These are phyloP conservation scores for Hamamelis virginiana DNA, from an alignment of 164 flowering plant genomes.

Conservation along the genomic window DNA sequence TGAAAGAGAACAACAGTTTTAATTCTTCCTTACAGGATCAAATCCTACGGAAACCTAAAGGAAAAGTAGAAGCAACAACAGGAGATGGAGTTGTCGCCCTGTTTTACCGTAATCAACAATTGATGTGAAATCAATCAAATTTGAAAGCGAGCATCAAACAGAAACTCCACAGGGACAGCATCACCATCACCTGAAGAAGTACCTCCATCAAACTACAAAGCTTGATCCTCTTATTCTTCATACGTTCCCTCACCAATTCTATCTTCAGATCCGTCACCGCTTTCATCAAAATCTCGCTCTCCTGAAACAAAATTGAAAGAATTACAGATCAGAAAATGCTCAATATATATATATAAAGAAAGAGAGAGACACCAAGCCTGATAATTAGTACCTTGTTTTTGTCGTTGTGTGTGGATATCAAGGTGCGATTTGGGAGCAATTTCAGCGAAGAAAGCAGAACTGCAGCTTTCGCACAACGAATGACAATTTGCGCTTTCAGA, in stretches of 20 bases:
- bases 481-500: slow-evolving; percentile 17
- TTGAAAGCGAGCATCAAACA: slow-evolving; percentile 17
- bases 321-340: neutral
- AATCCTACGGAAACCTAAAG: no score
- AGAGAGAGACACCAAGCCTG: neutral
- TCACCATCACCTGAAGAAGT: slow-evolving; percentile 24
- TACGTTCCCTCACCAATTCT: slow-evolving; percentile 31
- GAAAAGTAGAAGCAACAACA: neutral
- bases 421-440: slow-evolving; percentile 7
- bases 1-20: no score
- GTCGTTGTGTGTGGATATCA: neutral
- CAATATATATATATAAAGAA: neutral
- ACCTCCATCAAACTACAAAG: slow-evolving; percentile 29
- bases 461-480: slow-evolving; percentile 36
- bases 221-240: slow-evolving; percentile 25
- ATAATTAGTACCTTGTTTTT: slow-evolving; percentile 12
- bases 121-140: no score
- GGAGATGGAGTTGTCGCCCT: no score
- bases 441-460: slow-evolving; percentile 28
- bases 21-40: no score
- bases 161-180: slow-evolving; percentile 22
- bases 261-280: slow-evolving; percentile 27
- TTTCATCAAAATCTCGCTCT: slow-evolving; percentile 22
- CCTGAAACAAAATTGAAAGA: slow-evolving; percentile 6
- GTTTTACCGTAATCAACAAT: no score